Base-by-base conservation (phyloP, 2,329 filamentous ascomycete species). In the Apiospora sp. region DNA sequence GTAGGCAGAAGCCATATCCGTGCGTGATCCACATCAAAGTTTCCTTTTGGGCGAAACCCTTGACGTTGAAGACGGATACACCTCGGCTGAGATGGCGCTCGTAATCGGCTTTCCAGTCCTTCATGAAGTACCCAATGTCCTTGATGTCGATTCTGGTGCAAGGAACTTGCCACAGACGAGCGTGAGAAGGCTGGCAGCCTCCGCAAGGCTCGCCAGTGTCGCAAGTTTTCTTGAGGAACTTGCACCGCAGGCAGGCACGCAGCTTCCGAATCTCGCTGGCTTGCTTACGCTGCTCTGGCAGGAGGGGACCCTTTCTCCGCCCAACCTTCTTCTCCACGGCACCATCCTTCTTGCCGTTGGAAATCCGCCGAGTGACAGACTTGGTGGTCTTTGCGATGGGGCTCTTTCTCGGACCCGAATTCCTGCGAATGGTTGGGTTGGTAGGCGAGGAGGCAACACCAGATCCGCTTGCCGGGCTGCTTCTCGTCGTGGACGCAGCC, bases 61-160 rank as follows among this genome's bases (percentile, higher is more conserved):
- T 98, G 86, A 98, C 96, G 80, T 98, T 98, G 83, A 93, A 95
- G 68, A 98, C 93, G 1, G 95, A 97, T 81, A 98, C 94, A 71
- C 94, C 94, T 72, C 94, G 91, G 75, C 91, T 93, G 77, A 96
- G 90, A 81, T 98, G 95, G 77, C 95, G 92, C 85, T 98, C 95
- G 79, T 96, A 98, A 82, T 98, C 96, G 64, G 95, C 95, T 85
- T 96, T 97, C 95, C 95, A 98, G 83, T 98, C 96, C 87, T 98
- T 98, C 94, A 98, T 96, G 87, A 98, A 98, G 84, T 97, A 98
- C 61, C 92, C 94, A 79, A 98, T 97, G 79, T 98, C 96, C 89
- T 98, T 98, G 87, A 98, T 98, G 83, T 98, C 96, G 80, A 98
- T 98, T 74, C 96, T 93, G 54, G 96, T 98, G 87, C 96, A 98